Evolutionary conservation across 1,284 basidiomycete species (phyloP).

Genomic region (Trichosporon sp.): DNA sequence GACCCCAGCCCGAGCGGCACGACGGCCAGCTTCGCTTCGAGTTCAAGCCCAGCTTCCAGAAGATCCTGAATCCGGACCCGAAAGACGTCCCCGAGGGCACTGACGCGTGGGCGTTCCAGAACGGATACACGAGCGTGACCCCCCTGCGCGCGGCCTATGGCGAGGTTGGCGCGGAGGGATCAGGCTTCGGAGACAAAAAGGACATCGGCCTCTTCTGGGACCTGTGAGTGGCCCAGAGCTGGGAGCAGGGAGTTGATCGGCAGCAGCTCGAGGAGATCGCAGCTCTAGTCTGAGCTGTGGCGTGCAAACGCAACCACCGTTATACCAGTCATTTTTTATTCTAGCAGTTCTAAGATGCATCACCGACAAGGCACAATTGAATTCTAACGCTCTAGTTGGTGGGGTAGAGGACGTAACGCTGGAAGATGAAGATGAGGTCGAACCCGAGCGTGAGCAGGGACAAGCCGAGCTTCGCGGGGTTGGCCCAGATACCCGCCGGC

Average conservation of each 20-base stretch:
- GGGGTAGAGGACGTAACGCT: slow-evolving; percentile 5
- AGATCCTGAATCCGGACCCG: slow-evolving; percentile 66
- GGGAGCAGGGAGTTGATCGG: neutral
- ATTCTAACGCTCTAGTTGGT: neutral
- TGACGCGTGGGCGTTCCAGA: slow-evolving; percentile 65
- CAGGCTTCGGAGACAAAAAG: slow-evolving; percentile 30
- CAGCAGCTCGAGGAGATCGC: neutral
- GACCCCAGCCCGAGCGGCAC: slow-evolving; percentile 21
- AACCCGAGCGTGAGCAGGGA: slow-evolving; percentile 39
- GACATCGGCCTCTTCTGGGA: slow-evolving; percentile 13
- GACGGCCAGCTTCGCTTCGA: slow-evolving; percentile 66
- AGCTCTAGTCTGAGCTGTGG: neutral
- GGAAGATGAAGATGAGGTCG: slow-evolving; percentile 24
- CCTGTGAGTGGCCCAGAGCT: neutral
- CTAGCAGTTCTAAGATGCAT: slow-evolving; percentile 13
- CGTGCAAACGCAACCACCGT: neutral
- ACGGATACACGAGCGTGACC: slow-evolving; percentile 48
- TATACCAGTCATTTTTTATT: neutral
- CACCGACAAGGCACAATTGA: neutral
- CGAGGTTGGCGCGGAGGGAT: slow-evolving; percentile 33
- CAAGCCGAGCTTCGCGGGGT: slow-evolving; percentile 55
- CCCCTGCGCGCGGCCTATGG: slow-evolving; percentile 47
- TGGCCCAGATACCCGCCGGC: slow-evolving; percentile 52
- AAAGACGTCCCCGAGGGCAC: slow-evolving; percentile 69
- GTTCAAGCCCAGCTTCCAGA: slow-evolving; percentile 75